These are phyloP conservation scores for Sclerotinia subarctica DNA, from an alignment of 2,329 filamentous ascomycete genomes.

Conservation along the genomic window DNA sequence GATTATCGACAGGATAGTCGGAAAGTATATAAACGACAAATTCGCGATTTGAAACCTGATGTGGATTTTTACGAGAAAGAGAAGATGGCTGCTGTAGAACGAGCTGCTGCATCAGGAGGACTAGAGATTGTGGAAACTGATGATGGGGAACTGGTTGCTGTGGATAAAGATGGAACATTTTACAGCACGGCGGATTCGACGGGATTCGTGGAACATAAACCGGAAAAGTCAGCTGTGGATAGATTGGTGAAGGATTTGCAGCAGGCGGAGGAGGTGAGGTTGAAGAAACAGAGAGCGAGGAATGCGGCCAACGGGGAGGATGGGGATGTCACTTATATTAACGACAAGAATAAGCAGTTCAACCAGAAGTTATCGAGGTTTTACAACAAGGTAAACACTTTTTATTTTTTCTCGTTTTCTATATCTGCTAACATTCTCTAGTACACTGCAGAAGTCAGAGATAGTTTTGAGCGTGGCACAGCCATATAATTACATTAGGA, in stretches of 20 bases:
- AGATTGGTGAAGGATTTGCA: conserved; percentile 79
- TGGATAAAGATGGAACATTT: conserved; percentile 87
- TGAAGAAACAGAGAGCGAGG: conserved; percentile 83
- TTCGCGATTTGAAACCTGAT: conserved; percentile 73
- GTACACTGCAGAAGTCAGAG: conserved; percentile 94
- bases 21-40: conserved; percentile 91
- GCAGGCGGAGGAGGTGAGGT: conserved; percentile 80
- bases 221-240: conserved; percentile 83
- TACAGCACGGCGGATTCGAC: conserved; percentile 85
- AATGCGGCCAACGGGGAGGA: conserved; percentile 77
- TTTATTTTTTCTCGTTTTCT: neutral
- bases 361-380: conserved; percentile 95
- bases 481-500: conserved; percentile 63
- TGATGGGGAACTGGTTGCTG: conserved; percentile 87
- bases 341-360: conserved; percentile 99
- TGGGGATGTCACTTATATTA: conserved; percentile 96
- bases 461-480: conserved; percentile 95
- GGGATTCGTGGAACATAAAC: conserved; percentile 78
- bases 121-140: conserved; percentile 95
- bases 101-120: conserved; percentile 77
- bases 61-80: conserved; percentile 82
- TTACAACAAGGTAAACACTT: conserved; percentile 73
- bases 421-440: conserved; percentile 37
- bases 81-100: conserved; percentile 80
- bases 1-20: conserved; percentile 84